Conservation (phyloP, 352 stramenopile species). For the Phytopythium kandeliae region DNA sequence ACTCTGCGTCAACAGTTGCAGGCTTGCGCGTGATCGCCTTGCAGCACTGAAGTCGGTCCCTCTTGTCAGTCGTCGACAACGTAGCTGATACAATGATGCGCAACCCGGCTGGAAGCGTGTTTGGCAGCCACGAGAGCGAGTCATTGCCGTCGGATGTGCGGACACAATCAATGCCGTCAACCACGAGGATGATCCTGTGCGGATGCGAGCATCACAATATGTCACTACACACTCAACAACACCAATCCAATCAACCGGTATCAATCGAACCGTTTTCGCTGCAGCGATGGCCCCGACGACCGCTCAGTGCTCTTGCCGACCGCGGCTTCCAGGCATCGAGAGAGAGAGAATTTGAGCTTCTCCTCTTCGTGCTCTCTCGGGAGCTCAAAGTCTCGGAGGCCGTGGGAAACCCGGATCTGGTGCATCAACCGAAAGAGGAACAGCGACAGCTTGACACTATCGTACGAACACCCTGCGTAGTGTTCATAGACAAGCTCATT, state of each 20-base stretch:
- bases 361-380: conserved; percentile 77
- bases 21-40: conserved; percentile 37
- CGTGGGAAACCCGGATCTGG: conserved; percentile 66
- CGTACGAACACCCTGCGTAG: conserved; percentile 76
- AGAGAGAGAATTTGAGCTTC: conserved; percentile 83
- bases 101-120: conserved; percentile 55
- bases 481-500: conserved; percentile 80
- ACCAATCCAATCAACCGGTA: not conserved
- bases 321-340: conserved; percentile 65
- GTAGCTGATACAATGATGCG: conserved; percentile 72
- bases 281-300: conserved; percentile 13
- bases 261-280: conserved; percentile 22
- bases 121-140: conserved; percentile 82
- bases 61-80: conserved; percentile 20
- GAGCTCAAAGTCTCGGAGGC: conserved; percentile 74
- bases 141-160: conserved; percentile 77
- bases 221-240: not conserved
- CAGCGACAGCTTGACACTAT: conserved; percentile 77
- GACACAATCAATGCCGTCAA: conserved; percentile 80
- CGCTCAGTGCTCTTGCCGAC: conserved; percentile 37
- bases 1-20: conserved; percentile 62
- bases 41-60: conserved; percentile 28
- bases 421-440: conserved; percentile 83
- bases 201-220: conserved; percentile 1
- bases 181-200: conserved; percentile 67